Percentiles rank a stretch among this genome's conserved stretches.
phyloP scores from a whole-genome alignment of 495 filamentous ascomycete species.

The Lindgomyces ingoldianus region DNA sequence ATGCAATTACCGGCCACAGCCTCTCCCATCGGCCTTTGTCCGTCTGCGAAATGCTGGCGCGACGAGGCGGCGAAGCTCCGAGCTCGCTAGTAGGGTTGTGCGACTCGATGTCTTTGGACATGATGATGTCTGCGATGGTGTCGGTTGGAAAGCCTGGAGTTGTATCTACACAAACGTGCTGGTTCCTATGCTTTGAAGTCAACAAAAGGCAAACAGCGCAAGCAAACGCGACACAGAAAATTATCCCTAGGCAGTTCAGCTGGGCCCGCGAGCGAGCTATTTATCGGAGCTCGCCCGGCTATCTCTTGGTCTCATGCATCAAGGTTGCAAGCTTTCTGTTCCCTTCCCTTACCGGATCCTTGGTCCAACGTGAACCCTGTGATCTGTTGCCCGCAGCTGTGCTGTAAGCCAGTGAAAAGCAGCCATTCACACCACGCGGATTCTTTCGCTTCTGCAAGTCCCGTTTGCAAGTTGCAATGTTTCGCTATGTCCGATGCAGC shows the following conservation, averaged over 20 bases:
- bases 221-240: neutral
- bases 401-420: constrained; percentile 6
- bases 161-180: too few relatives aligned
- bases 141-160: too few relatives aligned
- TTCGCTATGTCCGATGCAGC: neutral
- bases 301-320: neutral
- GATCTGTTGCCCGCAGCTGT: neutral
- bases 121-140: constrained; percentile 13
- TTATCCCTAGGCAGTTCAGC: neutral
- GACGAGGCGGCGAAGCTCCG: constrained; percentile 11
- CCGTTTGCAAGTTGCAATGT: too few relatives aligned
- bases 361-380: constrained; percentile 4
- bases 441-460: neutral
- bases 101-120: constrained; percentile 26
- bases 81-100: constrained; percentile 15
- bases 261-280: neutral
- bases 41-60: constrained; percentile 23
- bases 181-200: too few relatives aligned
- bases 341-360: neutral
- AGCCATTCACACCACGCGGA: constrained; percentile 6
- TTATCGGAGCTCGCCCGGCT: neutral
- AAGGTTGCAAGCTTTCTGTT: neutral
- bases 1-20: constrained; percentile 71
- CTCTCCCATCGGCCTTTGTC: constrained; percentile 54
- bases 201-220: too few relatives aligned